phyloP scores from a whole-genome alignment of 1,284 basidiomycete genomes.

The Boletus austroedulis region DNA sequence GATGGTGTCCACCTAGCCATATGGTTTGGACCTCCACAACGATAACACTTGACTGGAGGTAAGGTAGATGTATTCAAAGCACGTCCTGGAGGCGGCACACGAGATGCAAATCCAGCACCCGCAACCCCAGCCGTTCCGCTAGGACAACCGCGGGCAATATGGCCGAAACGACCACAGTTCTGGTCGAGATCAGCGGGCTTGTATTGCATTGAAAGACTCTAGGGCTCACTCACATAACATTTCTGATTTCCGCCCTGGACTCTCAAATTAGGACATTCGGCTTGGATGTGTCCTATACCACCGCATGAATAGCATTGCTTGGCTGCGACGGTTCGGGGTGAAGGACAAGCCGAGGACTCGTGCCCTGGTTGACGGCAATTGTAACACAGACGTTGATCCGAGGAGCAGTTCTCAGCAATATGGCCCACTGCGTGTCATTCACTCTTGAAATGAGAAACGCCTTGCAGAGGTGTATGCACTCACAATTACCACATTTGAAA shows the following conservation, averaged over 20 bases:
- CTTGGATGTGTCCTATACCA: constrained; percentile 72
- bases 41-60: constrained; percentile 79
- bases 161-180: constrained; percentile 79
- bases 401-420: constrained; percentile 86
- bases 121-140: constrained; percentile 43
- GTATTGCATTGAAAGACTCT: constrained; percentile 4
- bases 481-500: constrained; percentile 83
- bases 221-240: constrained; percentile 68
- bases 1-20: constrained; percentile 58
- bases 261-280: constrained; percentile 84
- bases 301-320: constrained; percentile 68
- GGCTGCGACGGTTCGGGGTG: constrained; percentile 66
- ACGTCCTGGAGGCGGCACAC: constrained; percentile 69
- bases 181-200: constrained; percentile 28
- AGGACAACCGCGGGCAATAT: constrained; percentile 74
- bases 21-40: constrained; percentile 80
- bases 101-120: constrained; percentile 53
- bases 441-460: constrained; percentile 17
- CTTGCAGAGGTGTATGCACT: constrained; percentile 37
- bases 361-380: constrained; percentile 90
- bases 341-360: constrained; percentile 84
- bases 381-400: constrained; percentile 85
- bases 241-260: constrained; percentile 66
- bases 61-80: constrained; percentile 71
- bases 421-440: constrained; percentile 67